phyloP scores from a whole-genome alignment of 768 basidiomycete genomes.

The Collybia sp. region DNA sequence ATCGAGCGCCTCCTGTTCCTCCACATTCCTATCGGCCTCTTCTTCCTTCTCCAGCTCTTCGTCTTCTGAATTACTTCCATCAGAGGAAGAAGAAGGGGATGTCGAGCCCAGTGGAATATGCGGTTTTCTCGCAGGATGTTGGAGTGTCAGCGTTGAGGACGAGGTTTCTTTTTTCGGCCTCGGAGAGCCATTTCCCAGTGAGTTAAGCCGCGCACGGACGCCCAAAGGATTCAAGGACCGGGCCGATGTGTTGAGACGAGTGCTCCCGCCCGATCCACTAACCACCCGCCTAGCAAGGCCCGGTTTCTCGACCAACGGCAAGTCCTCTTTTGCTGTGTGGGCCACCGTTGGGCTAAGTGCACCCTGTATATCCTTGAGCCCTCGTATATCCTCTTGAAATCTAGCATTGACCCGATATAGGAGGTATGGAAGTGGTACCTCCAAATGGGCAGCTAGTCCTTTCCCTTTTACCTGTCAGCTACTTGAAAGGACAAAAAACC shows the following conservation, averaged over 20 bases:
- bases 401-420: constrained; percentile 80
- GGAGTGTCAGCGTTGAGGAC: constrained; percentile 71
- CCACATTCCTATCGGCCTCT: constrained; percentile 60
- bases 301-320: constrained; percentile 17
- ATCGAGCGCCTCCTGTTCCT: constrained; percentile 64
- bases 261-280: constrained; percentile 27
- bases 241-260: constrained; percentile 35
- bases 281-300: constrained; percentile 21
- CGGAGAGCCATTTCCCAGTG: constrained; percentile 51
- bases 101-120: constrained; percentile 33
- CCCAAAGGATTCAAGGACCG: constrained; percentile 51
- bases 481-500: constrained; percentile 3
- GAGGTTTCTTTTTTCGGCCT: constrained; percentile 54
- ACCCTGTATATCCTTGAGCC: constrained; percentile 67
- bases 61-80: constrained; percentile 50
- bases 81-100: constrained; percentile 50
- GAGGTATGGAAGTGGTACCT: constrained; percentile 80
- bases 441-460: constrained; percentile 71
- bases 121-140: constrained; percentile 35
- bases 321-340: constrained; percentile 28
- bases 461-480: constrained; percentile 53
- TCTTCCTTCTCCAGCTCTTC: constrained; percentile 64
- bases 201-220: constrained; percentile 69
- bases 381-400: constrained; percentile 82
- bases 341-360: constrained; percentile 45